A percentile compares a stretch with the other conserved stretches of the same genome.
Conservation (phyloP, 495 filamentous ascomycete genomes). For the Cercophora newfieldiana region DNA sequence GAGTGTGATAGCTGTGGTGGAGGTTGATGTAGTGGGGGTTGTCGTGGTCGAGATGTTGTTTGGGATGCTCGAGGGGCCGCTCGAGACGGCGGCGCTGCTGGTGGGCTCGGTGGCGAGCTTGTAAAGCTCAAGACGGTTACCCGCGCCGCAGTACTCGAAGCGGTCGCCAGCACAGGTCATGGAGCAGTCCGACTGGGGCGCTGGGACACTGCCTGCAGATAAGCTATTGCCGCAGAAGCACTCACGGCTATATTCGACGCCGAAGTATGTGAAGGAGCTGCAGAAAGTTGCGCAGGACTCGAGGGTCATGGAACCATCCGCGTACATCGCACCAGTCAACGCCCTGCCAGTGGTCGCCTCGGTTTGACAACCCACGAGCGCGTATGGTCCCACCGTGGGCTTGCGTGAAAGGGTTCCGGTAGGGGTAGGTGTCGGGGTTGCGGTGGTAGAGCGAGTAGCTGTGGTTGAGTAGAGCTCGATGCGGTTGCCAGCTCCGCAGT, state of each 20-base stretch:
- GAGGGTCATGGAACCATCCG: slow-evolving; percentile 42
- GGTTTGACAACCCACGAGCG: slow-evolving; percentile 46
- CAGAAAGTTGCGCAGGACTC: slow-evolving; percentile 45
- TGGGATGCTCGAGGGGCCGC: not conserved
- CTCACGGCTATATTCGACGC: slow-evolving; percentile 43
- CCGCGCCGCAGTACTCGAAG: slow-evolving; percentile 45
- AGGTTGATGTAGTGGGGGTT: slow-evolving; percentile 12
- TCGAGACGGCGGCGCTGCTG: not conserved
- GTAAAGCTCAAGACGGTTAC: slow-evolving; percentile 46
- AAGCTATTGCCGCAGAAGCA: slow-evolving; percentile 45
- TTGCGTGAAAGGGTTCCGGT: slow-evolving; percentile 37
- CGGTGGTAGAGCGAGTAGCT: slow-evolving; percentile 34
- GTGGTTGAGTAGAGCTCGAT: slow-evolving; percentile 49
- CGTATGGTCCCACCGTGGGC: slow-evolving; percentile 39
- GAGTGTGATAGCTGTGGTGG: slow-evolving; percentile 32
- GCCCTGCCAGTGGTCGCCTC: slow-evolving; percentile 39
- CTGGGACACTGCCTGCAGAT: slow-evolving; percentile 29
- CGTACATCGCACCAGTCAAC: slow-evolving; percentile 24
- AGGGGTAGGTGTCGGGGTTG: slow-evolving; percentile 31
- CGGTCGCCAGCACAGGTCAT: slow-evolving; percentile 44
- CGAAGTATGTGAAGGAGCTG: slow-evolving; percentile 41
- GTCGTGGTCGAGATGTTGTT: slow-evolving; percentile 8
- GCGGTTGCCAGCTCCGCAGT: slow-evolving; percentile 48
- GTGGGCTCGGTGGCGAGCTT: slow-evolving; percentile 11
- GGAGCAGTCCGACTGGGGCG: slow-evolving; percentile 37